Evolutionary conservation across 2,329 filamentous ascomycete species (phyloP), one percentile per base, ranked within the genome.

Genomic region (Alternaria postmessia): DNA sequence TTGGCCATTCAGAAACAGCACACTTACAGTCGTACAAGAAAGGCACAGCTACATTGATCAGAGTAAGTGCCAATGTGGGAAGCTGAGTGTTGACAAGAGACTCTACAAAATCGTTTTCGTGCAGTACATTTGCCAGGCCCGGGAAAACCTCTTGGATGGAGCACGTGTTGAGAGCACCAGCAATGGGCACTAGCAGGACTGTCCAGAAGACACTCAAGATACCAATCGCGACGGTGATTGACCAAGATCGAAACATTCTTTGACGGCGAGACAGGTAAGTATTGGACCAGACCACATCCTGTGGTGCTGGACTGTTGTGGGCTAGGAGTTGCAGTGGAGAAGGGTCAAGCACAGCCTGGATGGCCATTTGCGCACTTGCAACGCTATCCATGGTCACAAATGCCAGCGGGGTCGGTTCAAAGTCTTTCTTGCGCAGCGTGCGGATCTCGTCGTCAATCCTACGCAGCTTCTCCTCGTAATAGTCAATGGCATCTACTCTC

Each of bases 321-420:
- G 94, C 94, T 54, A 97, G 83, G 6, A 99, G 85, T 61, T 91
- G 90, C 59, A 94, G 89, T 0, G 96, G 95, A 11, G 91, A 90
- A 4, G 95, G 93, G 73, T 98, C 94, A 54, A 99, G 88, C 11
- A 96, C 89, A 4, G 95, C 94, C 79, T 99, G 95, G 43, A 97
- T 92, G 24, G 94, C 92, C 93, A 98, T 97, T 81, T 99, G 95
- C 65, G 87, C 88, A 20, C 94, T 90, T 14, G 94, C 92, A 51
- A 97, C 95, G 4, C 93, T 95, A 80, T 97, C 92, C 93, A 99
- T 96, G 0, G 95, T 98, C 39, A 99, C 92, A 77, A 99, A 97
- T 1, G 96, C 96, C 61, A 96, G 86, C 49, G 94, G 90, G 1
- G 89, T 94, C 0, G 95, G 85, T 6, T 85, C 81, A 70, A 93